Evolutionary conservation across 306 rosid genomes (phyloP).

Genomic region (Rosa chinensis): DNA sequence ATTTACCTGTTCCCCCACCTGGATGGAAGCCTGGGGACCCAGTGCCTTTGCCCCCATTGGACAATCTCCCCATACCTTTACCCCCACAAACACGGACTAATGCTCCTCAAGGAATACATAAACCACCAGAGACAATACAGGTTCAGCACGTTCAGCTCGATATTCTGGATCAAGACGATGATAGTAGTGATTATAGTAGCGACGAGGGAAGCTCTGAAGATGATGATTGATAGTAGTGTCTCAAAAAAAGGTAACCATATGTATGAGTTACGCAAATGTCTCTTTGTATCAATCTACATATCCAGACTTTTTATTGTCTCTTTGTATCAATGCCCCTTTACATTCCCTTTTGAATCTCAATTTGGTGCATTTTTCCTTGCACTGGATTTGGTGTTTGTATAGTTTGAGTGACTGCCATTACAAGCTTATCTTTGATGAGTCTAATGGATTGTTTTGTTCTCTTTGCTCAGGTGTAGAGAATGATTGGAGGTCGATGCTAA

Average conservation of each 20-base stretch:
- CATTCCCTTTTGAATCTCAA: background rate
- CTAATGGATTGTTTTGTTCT: background rate
- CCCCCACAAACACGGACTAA: conserved; percentile 47
- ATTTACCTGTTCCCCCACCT: conserved; percentile 81
- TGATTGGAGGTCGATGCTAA: background rate
- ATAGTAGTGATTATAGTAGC: conserved; percentile 83
- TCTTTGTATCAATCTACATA: background rate
- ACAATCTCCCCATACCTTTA: conserved; percentile 55
- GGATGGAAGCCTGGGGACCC: conserved; percentile 98
- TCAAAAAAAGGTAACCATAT: background rate
- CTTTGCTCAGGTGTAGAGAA: background rate
- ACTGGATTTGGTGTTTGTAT: background rate
- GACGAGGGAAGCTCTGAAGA: conserved; percentile 83
- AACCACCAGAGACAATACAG: conserved; percentile 73
- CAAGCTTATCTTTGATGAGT: background rate
- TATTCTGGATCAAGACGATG: conserved; percentile 74
- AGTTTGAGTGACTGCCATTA: background rate
- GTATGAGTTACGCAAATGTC: background rate
- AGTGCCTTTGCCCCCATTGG: conserved; percentile 76
- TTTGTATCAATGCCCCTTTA: background rate
- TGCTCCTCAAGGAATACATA: conserved; percentile 46
- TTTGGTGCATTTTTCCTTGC: background rate
- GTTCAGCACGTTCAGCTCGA: conserved; percentile 91
- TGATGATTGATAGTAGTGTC: conserved; percentile 46
- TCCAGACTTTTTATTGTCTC: background rate